phyloP scores from a whole-genome alignment of 257 asterid genomes.

The Gentiana straminea region DNA sequence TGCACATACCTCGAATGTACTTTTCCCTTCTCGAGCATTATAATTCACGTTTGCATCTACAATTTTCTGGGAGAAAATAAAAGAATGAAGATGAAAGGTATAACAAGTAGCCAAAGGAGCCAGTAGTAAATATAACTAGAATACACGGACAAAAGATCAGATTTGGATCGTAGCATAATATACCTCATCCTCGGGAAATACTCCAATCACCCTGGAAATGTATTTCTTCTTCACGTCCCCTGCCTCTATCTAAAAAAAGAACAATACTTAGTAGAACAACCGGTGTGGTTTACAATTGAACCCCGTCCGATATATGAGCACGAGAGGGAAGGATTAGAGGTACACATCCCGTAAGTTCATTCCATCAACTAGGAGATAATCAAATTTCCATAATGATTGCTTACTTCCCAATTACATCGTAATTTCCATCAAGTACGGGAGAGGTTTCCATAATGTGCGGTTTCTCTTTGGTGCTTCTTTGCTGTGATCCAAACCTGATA shows the following conservation, averaged over 20 bases:
- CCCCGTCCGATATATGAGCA: too few species aligned
- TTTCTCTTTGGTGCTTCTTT: too few species aligned
- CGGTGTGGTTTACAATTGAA: too few species aligned
- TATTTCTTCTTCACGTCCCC: constrained; percentile 80
- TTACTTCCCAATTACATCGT: too few species aligned
- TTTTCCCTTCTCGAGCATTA: constrained; percentile 75
- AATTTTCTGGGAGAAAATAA: constrained; percentile 50
- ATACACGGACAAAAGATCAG: not conserved
- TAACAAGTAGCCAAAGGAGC: not conserved
- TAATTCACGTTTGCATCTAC: constrained; percentile 59
- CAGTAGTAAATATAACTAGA: not conserved
- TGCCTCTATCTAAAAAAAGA: constrained; percentile 60
- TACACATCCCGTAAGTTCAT: too few species aligned
- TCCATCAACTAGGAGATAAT: too few species aligned
- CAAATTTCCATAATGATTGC: too few species aligned
- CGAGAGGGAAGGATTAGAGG: too few species aligned
- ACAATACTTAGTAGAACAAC: not conserved
- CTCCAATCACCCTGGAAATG: constrained; percentile 80
- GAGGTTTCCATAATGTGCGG: too few species aligned
- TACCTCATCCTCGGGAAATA: constrained; percentile 93
- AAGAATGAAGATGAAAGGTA: constrained; percentile 5
- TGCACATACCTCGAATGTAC: constrained; percentile 85
- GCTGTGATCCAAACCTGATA: too few species aligned
- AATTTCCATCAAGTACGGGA: too few species aligned
- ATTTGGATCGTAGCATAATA: constrained; percentile 15